Evolutionary conservation across 768 basidiomycete genomes (phyloP), one percentile per base, ranked within the genome.

Genomic region (Amanita fuliginea): DNA sequence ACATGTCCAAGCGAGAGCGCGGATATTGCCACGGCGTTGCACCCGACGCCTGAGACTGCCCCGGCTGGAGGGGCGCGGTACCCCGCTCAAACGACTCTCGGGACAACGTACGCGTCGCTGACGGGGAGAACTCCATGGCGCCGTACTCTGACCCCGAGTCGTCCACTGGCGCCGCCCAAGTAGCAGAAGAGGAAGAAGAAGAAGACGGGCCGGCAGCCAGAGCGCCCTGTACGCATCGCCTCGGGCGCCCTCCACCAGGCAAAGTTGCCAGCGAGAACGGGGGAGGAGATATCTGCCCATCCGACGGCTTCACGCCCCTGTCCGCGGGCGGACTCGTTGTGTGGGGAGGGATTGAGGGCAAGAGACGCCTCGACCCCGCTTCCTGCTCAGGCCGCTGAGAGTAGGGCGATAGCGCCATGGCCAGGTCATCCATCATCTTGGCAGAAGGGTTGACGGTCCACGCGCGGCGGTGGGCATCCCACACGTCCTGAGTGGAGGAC

Each of bases 401-500:
- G 24, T 62, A 63, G 11, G 62, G 62, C 8, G 62, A 58, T 51
- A 63, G 62, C 2, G 53, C 44, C 16, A 53, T 47, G 1, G 58
- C 57, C 21, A 62, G 54, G 22, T 59, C 59, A n/a, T 60, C 55
- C 8, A 62, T 51, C 11, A 52, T 39, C 32, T 52, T 59, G 8
- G 60, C 48, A 1, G 60, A 62, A 14, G 52, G 42, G 11, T 53
- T 56, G 37, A 42, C 51, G n/a, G 52, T 53, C 62, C 62, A 64
- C 3, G 40, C 18, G 10, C 42, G 44, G 43, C 59, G 61, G 45
- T 64, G 59, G 8, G 49, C 53, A 51, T 64, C 62, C 62, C 62
- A 64, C 3, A 62, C 58, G 32, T 64, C 62, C 51, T 64, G 62
- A 2, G 62, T 64, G 39, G 56, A 57, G 0, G 49, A 54, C 16